phyloP scores from a whole-genome alignment of 768 basidiomycete genomes.

The Calocera cornea region DNA sequence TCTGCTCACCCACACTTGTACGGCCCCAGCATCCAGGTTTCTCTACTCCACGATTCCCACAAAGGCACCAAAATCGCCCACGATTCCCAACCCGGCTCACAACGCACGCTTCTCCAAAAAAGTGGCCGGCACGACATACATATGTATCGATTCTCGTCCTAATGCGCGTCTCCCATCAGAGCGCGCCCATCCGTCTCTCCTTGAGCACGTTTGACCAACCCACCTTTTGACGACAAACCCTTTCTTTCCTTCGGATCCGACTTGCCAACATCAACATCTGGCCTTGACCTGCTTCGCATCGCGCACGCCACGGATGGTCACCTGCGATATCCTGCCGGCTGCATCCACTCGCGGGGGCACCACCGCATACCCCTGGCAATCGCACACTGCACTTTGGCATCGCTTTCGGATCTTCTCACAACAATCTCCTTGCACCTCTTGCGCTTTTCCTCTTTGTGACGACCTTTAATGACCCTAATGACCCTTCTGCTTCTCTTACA shows the following conservation, averaged over 20 bases:
- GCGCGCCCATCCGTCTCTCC: conserved; percentile 2
- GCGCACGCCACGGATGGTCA: not conserved
- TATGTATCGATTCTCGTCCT: not conserved
- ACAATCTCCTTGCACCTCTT: not conserved
- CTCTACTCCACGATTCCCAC: not conserved
- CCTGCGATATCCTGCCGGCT: not conserved
- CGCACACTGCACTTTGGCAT: not conserved
- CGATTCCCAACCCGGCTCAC: conserved; percentile 4
- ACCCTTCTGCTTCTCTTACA: not conserved
- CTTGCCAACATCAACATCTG: not conserved
- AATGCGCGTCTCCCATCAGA: conserved; percentile 1
- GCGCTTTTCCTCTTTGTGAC: not conserved
- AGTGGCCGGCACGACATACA: not conserved
- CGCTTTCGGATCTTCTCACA: not conserved
- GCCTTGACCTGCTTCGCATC: not conserved
- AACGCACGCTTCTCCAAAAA: not conserved
- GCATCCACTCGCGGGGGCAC: not conserved
- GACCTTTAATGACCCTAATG: conserved; percentile 5
- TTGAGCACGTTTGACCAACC: not conserved
- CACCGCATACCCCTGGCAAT: not conserved
- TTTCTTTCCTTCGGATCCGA: conserved; percentile 1
- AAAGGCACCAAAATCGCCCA: conserved; percentile 5
- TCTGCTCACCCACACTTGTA: not conserved
- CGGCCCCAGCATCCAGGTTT: not conserved
- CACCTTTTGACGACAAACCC: not conserved